These are phyloP conservation scores for Aspergillus brunneoviolaceus DNA, from an alignment of 2,329 filamentous ascomycete species.

Conservation along the genomic window DNA sequence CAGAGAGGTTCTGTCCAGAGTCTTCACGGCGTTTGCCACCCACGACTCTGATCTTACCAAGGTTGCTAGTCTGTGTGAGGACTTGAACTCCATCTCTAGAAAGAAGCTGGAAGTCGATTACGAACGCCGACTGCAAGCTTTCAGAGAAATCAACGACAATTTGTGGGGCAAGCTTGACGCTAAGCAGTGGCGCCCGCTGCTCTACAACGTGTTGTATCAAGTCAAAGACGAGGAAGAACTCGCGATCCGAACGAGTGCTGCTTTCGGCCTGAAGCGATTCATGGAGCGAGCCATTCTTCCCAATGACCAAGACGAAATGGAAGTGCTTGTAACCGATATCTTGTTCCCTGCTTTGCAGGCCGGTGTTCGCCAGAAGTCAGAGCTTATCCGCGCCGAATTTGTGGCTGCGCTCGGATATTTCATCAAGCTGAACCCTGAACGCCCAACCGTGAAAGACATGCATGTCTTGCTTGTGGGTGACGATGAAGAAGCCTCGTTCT, in stretches of 20 bases:
- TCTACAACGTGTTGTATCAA: constrained; percentile 87
- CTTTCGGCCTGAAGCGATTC: constrained; percentile 75
- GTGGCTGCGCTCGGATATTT: constrained; percentile 76
- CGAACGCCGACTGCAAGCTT: constrained; percentile 74
- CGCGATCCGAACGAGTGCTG: constrained; percentile 79
- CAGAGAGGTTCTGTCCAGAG: constrained; percentile 69
- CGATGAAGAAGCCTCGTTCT: constrained; percentile 83
- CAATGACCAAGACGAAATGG: constrained; percentile 46
- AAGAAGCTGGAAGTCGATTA: constrained; percentile 82
- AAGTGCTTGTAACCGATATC: constrained; percentile 61
- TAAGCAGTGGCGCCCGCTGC: constrained; percentile 79
- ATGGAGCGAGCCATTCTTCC: constrained; percentile 61
- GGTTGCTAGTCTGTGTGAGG: constrained; percentile 69
- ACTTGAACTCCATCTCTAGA: constrained; percentile 75
- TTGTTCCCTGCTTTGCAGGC: constrained; percentile 74
- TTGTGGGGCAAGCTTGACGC: constrained; percentile 61
- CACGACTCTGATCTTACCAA: constrained; percentile 61
- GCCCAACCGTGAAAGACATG: constrained; percentile 73
- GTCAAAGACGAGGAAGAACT: constrained; percentile 85
- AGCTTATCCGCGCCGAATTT: constrained; percentile 81
- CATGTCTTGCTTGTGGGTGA: constrained; percentile 65
- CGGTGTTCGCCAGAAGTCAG: constrained; percentile 74
- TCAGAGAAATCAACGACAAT: constrained; percentile 66
- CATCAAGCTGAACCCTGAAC: constrained; percentile 67
- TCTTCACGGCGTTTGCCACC: constrained; percentile 68